Conservation (phyloP, 805 yeast genomes). For the Peterozyma xylosa region DNA sequence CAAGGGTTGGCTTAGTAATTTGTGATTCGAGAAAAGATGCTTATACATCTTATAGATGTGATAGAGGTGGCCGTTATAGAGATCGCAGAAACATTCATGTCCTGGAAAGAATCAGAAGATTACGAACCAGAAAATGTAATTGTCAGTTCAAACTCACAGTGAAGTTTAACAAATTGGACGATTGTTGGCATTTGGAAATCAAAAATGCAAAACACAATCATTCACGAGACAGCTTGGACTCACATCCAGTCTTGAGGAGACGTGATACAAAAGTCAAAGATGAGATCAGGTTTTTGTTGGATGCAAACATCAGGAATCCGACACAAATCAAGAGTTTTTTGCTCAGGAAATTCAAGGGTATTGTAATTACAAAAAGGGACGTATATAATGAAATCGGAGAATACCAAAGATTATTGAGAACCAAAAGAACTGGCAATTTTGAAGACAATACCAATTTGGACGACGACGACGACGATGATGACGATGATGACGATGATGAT, state of each 20-base stretch:
- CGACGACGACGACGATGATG: constrained; percentile 2
- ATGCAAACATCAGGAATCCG: constrained; percentile 3
- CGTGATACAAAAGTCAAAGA: constrained; percentile 2
- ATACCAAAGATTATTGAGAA: too few species aligned
- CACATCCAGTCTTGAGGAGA: constrained; percentile 6
- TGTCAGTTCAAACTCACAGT: constrained; percentile 6
- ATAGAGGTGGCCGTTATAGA: constrained; percentile 7
- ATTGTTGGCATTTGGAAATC: constrained; percentile 2
- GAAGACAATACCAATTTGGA: not conserved
- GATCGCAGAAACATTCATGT: constrained; percentile 4
- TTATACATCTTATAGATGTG: constrained; percentile 7
- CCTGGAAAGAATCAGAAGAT: not conserved
- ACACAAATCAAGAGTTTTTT: constrained; percentile 3
- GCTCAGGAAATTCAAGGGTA: constrained; percentile 1
- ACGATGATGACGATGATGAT: constrained; percentile 11
- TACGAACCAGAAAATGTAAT: constrained; percentile 6
- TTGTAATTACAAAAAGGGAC: constrained; percentile 7
- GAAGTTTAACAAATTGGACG: constrained; percentile 6
- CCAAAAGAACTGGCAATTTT: too few species aligned
- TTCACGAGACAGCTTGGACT: constrained; percentile 1
- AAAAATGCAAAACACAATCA: constrained; percentile 5
- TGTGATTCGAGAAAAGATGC: constrained; percentile 5
- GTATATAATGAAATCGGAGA: constrained; percentile 7
- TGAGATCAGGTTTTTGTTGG: constrained; percentile 2
- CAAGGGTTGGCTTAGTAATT: constrained; percentile 6